Base-by-base conservation (phyloP, 495 filamentous ascomycete species). In the Hypoxylon trugodes region DNA sequence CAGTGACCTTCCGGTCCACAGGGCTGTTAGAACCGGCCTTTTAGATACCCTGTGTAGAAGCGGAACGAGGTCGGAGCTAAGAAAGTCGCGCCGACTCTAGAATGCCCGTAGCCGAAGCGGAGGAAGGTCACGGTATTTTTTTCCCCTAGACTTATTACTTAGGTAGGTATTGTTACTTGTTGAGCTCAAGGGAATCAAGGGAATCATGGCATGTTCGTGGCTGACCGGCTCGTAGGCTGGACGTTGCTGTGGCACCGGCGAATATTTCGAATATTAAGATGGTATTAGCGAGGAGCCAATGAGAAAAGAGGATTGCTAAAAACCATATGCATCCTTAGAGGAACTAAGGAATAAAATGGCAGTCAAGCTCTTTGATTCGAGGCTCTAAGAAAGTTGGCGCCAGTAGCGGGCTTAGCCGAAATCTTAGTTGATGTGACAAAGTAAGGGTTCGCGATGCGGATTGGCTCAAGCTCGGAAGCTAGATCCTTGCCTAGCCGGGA, bases 341-440 rank as follows among this genome's bases (percentile, higher is more conserved):
- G 26, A 40, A 35, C 19, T 38, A 54, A 42, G 16, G 38, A 59
- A 48, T 26, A 37, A 35, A 59, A 55, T 15, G 32, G 35, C 38
- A 51, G 35, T 33, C 12, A 12, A 43, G 59, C 43, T 38, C 49
- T 25, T 35, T 72, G 69, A 68, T 70, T 70, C 59, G 69, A 55
- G 41, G 67, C 12, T 60, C 8, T 28, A 12, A 25, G 46, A 65
- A 53, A 55, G 57, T 65, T 66, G 61, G 70, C 70, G 68, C 70
- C 54, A 66, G 56, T 65, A 59, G 60, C 57, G 62, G 66, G 49
- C 54, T 36, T 41, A 62, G 37, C 69, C 55, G 51, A 50, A 56
- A 57, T 59, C 52, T 66, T 73, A 73, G 70, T 61, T 38, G 37
- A 69, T 73, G 70, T 73, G 70, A 73, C 59, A 61, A 64, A 59